Evolutionary conservation across 495 filamentous ascomycete genomes (phyloP).

Genomic region (Penicillium herquei): DNA sequence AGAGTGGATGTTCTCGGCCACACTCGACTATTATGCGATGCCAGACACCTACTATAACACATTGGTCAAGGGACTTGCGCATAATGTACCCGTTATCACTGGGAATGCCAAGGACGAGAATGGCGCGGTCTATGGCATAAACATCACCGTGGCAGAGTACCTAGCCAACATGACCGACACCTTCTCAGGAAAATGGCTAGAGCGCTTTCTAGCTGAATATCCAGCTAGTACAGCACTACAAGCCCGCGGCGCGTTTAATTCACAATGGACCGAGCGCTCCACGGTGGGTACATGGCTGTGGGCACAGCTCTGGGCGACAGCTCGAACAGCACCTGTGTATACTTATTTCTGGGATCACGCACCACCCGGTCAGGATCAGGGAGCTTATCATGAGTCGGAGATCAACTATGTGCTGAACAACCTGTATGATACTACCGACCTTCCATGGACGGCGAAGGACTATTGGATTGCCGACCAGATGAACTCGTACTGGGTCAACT

Average conservation of each 20-base stretch:
- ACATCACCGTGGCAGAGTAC: not conserved
- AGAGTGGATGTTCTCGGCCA: not conserved
- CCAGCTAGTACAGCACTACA: not conserved
- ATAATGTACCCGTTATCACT: not conserved
- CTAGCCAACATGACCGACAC: not conserved
- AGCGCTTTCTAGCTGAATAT: not conserved
- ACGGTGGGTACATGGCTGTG: conserved; percentile 3
- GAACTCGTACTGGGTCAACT: conserved; percentile 21
- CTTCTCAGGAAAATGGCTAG: not conserved
- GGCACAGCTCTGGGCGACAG: not conserved
- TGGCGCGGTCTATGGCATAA: not conserved
- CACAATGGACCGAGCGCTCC: not conserved
- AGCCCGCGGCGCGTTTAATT: not conserved
- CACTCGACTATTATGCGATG: conserved; percentile 1
- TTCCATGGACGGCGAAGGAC: conserved; percentile 13
- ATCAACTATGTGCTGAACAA: conserved; percentile 21
- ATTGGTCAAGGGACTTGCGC: not conserved
- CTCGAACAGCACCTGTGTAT: not conserved
- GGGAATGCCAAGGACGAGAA: conserved; percentile 3
- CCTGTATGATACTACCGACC: conserved; percentile 14
- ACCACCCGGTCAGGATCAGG: conserved; percentile 11
- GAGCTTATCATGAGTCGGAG: conserved; percentile 20
- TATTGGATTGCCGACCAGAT: conserved; percentile 14
- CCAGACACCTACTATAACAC: not conserved
- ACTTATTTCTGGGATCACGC: conserved; percentile 3